These are phyloP conservation scores for Scleromitrula shiraiana DNA, from an alignment of 2,329 filamentous ascomycete species.

Conservation along the genomic window DNA sequence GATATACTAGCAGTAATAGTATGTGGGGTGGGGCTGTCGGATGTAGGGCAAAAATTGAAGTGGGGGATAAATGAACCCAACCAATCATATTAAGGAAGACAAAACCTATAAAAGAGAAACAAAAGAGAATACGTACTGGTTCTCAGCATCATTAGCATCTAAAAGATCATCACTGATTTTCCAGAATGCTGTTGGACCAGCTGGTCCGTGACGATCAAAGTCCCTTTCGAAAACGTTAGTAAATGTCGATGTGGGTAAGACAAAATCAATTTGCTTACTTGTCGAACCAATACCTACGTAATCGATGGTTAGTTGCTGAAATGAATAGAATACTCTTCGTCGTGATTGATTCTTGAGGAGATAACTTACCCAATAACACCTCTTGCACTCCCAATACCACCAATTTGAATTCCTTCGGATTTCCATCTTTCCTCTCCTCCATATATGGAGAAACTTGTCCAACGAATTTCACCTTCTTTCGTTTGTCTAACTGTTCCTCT, in stretches of 20 bases:
- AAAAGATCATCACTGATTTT: conserved; percentile 50
- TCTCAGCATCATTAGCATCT: conserved; percentile 19
- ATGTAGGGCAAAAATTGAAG: too few species aligned
- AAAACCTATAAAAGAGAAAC: not conserved
- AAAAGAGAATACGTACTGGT: not conserved
- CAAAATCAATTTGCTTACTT: conserved; percentile 39
- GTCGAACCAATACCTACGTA: conserved; percentile 64
- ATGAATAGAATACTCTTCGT: not conserved
- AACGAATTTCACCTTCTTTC: conserved; percentile 61
- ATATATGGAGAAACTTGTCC: conserved; percentile 62
- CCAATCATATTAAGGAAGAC: too few species aligned
- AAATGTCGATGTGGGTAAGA: not conserved
- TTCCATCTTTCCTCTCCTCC: conserved; percentile 62
- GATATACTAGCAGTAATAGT: too few species aligned
- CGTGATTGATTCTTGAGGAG: not conserved
- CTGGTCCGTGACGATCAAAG: conserved; percentile 59
- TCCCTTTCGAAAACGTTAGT: conserved; percentile 37
- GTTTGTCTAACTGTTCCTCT: conserved; percentile 59
- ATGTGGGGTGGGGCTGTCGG: too few species aligned
- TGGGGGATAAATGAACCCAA: too few species aligned
- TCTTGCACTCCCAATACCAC: conserved; percentile 54
- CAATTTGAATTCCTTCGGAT: conserved; percentile 69
- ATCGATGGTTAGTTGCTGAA: not conserved
- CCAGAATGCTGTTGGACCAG: conserved; percentile 71
- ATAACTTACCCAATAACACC: conserved; percentile 51